phyloP scores from a whole-genome alignment of 2,329 filamentous ascomycete species.

The Madurella fahalii region DNA sequence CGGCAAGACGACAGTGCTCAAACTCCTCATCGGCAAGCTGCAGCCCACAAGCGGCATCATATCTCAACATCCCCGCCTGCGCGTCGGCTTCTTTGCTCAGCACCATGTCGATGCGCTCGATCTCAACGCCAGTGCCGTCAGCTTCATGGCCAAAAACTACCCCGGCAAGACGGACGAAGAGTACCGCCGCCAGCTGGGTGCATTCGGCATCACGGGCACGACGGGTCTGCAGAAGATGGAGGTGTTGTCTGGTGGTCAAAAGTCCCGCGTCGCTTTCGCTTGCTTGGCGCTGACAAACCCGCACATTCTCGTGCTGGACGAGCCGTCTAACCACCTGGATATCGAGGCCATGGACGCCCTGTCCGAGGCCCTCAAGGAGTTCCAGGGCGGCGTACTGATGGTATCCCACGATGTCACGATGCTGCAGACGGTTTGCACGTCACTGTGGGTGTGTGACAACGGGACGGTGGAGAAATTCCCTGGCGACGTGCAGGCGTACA shows the following conservation, averaged over 20 bases:
- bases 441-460: conserved; percentile 92
- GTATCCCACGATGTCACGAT: conserved; percentile 99
- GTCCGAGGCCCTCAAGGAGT: conserved; percentile 74
- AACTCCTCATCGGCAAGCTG: conserved; percentile 88
- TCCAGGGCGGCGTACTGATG: conserved; percentile 95
- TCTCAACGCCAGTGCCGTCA: conserved; percentile 80
- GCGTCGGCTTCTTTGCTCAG: conserved; percentile 95
- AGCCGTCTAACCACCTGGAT: conserved; percentile 97
- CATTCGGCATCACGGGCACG: conserved; percentile 86
- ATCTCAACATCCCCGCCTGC: conserved; percentile 79
- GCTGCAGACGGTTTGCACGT: conserved; percentile 92
- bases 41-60: conserved; percentile 74
- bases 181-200: conserved; percentile 90
- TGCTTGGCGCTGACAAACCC: conserved; percentile 90
- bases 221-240: conserved; percentile 96
- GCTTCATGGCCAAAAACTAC: conserved; percentile 92
- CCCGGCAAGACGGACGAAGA: conserved; percentile 92
- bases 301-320: conserved; percentile 95
- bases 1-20: conserved; percentile 97
- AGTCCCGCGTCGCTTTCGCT: conserved; percentile 97
- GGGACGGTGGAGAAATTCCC: conserved; percentile 95
- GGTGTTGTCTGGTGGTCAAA: conserved; percentile 91
- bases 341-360: conserved; percentile 99
- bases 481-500: conserved; percentile 93
- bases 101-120: conserved; percentile 97